Evolutionary conservation across 768 basidiomycete species (phyloP).

Genomic region (Leccinum imitatum): DNA sequence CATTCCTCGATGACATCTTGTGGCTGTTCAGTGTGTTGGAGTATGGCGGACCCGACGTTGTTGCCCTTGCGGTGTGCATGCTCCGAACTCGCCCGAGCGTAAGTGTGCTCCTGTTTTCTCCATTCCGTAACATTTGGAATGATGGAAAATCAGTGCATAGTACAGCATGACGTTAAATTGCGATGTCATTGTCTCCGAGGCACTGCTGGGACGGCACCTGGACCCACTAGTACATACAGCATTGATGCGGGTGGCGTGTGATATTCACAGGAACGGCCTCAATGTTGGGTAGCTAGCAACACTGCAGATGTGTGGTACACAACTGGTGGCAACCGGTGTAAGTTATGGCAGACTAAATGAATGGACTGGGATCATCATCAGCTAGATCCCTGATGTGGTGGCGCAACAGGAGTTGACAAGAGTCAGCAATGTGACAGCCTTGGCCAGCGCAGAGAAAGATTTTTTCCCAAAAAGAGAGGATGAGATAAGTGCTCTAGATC

Average conservation of each 20-base stretch:
- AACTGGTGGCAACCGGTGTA: no score
- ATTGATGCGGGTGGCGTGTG: background rate
- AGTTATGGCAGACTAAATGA: no score
- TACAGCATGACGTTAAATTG: background rate
- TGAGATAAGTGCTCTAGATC: no score
- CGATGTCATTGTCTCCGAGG: background rate
- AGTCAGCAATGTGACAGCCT: background rate
- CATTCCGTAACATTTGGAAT: background rate
- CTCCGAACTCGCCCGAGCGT: no score
- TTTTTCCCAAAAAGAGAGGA: background rate
- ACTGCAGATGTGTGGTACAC: no score
- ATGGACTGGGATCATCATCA: no score
- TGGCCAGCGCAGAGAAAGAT: background rate
- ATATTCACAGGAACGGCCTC: background rate
- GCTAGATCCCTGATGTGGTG: background rate
- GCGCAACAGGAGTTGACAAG: background rate
- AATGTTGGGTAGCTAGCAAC: no score
- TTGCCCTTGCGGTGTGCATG: no score
- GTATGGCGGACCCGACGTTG: background rate
- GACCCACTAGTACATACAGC: background rate
- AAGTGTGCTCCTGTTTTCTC: background rate
- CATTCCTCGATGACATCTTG: background rate
- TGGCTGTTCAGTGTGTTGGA: background rate
- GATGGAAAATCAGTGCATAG: background rate
- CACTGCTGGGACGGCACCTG: no score